These are phyloP conservation scores for Zygosaccharomyces sapae DNA, from an alignment of 1,139 yeast species.

Conservation along the genomic window DNA sequence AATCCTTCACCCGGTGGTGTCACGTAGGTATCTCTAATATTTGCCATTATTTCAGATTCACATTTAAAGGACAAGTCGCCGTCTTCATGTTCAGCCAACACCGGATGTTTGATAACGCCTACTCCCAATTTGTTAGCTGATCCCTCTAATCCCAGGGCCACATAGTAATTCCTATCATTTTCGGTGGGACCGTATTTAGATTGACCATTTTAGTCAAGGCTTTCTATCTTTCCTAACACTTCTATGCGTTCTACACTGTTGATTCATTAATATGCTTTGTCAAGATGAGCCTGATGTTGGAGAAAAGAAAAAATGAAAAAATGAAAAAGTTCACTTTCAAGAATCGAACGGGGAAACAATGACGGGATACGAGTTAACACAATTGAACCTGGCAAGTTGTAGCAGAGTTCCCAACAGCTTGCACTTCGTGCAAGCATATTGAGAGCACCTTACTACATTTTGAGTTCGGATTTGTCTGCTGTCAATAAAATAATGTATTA, in stretches of 20 bases:
- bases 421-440: too few species aligned
- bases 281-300: not conserved
- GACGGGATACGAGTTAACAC: too few species aligned
- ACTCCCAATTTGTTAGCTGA: constrained; percentile 95
- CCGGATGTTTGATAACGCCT: constrained; percentile 76
- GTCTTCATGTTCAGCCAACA: constrained; percentile 42
- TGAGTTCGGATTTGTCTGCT: too few species aligned
- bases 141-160: constrained; percentile 91
- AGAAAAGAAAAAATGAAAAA: constrained; percentile 4
- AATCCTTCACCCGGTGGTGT: constrained; percentile 99
- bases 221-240: not conserved
- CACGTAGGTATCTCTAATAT: constrained; percentile 87
- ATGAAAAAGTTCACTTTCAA: constrained; percentile 15
- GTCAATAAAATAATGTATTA: too few species aligned
- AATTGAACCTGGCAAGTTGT: too few species aligned
- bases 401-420: too few species aligned
- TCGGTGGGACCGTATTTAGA: constrained; percentile 29
- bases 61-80: constrained; percentile 38
- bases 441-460: too few species aligned
- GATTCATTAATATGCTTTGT: not conserved
- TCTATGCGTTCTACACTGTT: not conserved
- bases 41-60: constrained; percentile 67
- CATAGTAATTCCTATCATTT: constrained; percentile 48
- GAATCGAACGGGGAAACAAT: constrained; percentile 11
- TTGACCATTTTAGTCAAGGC: constrained; percentile 20